phyloP scores from a whole-genome alignment of 2,329 filamentous ascomycete genomes.

The Aspergillus neotritici region DNA sequence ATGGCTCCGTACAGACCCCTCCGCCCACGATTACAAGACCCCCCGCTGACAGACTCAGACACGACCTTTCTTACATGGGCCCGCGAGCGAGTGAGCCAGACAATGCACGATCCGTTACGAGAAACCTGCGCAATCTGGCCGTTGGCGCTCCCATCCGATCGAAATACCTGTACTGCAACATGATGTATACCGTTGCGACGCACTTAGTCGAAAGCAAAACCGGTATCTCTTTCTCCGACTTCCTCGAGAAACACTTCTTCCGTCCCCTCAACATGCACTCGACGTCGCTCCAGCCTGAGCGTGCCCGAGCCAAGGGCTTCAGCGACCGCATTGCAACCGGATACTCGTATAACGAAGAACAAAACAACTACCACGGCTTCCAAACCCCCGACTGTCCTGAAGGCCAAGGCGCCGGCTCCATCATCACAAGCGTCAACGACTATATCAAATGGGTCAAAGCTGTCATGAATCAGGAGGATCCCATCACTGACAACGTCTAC shows the following conservation, averaged over 20 bases:
- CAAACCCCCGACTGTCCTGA: slow-evolving; percentile 23
- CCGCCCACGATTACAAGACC: neutral
- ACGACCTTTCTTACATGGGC: slow-evolving; percentile 29
- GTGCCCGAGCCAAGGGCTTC: slow-evolving; percentile 19
- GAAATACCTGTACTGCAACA: slow-evolving; percentile 47
- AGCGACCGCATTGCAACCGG: slow-evolving; percentile 37
- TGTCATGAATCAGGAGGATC: slow-evolving; percentile 23
- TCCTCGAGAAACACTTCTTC: slow-evolving; percentile 42
- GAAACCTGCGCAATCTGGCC: slow-evolving; percentile 44
- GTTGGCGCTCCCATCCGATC: slow-evolving; percentile 42
- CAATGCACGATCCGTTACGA: slow-evolving; percentile 34
- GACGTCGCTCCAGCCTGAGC: slow-evolving; percentile 29
- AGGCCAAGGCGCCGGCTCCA: slow-evolving; percentile 41
- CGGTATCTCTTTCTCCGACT: slow-evolving; percentile 34
- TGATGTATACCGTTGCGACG: slow-evolving; percentile 45
- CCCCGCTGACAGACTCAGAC: slow-evolving; percentile 21
- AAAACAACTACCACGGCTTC: slow-evolving; percentile 20
- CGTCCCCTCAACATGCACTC: slow-evolving; percentile 42
- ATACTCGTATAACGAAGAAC: slow-evolving; percentile 37
- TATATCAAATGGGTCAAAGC: slow-evolving; percentile 26
- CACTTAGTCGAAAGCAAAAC: slow-evolving; percentile 45
- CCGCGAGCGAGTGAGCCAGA: slow-evolving; percentile 26
- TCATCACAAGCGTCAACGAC: slow-evolving; percentile 33
- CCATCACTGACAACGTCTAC: slow-evolving; percentile 20
- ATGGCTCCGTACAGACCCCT: slow-evolving; percentile 37